Evolutionary conservation across 306 rosid species (phyloP).

Genomic region (Carpinus fangiana): DNA sequence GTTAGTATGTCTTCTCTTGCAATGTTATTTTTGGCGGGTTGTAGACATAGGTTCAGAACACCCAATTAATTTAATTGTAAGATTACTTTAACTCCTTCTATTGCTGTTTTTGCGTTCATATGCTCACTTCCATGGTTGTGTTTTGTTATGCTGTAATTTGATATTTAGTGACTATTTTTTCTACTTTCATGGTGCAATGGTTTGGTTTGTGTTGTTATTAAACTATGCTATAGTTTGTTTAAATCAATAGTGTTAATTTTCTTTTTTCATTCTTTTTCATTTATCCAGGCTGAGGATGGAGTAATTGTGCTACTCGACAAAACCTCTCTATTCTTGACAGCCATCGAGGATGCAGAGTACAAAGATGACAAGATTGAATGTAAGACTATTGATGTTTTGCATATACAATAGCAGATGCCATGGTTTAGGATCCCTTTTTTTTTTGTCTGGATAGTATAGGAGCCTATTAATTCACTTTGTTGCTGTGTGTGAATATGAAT

Average conservation of each 20-base stretch:
- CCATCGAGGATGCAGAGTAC: conserved; percentile 96
- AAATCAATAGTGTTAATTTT: too few species aligned
- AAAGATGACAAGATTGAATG: conserved; percentile 99
- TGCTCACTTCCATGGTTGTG: not conserved
- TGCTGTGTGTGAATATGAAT: conserved; percentile 1
- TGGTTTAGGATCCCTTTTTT: conserved; percentile 3
- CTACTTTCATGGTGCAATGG: not conserved
- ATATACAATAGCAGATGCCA: not conserved
- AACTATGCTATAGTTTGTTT: not conserved
- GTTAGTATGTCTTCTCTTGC: not conserved
- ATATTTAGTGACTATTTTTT: not conserved
- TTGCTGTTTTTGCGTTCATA: not conserved
- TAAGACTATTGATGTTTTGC: conserved; percentile 44
- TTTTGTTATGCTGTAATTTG: not conserved
- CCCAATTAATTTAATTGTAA: not conserved
- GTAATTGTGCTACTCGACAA: conserved; percentile 86
- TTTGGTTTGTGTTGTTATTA: not conserved
- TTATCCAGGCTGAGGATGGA: conserved; percentile 68
- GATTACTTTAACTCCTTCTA: not conserved
- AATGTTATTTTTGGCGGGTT: not conserved
- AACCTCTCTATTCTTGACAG: conserved; percentile 79
- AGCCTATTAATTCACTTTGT: not conserved
- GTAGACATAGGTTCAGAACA: not conserved
- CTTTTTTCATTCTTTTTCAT: conserved; percentile 7
- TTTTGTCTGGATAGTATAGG: not conserved